phyloP scores from a whole-genome alignment of 805 yeast genomes.

The Komagataella pseudopastoris region DNA sequence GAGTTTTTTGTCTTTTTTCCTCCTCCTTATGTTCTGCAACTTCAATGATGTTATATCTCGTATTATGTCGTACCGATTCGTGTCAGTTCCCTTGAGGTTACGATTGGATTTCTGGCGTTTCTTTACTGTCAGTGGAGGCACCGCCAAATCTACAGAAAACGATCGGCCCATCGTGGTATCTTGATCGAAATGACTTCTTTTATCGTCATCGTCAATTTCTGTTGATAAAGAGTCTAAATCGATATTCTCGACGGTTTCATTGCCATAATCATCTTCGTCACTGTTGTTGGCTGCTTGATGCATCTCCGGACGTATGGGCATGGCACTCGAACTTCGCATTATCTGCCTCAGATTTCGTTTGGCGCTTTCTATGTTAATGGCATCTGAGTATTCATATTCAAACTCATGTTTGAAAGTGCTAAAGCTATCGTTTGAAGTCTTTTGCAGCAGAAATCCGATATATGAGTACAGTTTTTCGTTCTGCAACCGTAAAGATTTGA shows the following conservation, averaged over 20 bases:
- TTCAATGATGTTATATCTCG: background rate
- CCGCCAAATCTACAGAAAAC: background rate
- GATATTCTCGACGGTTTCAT: background rate
- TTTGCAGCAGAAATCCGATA: constrained; percentile 42
- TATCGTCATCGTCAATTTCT: background rate
- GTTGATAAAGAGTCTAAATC: background rate
- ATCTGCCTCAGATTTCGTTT: constrained; percentile 24
- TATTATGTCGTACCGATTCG: background rate
- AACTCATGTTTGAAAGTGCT: constrained; percentile 8
- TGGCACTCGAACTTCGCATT: constrained; percentile 18
- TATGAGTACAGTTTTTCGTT: constrained; percentile 43
- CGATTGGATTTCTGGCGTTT: background rate
- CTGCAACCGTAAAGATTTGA: constrained; percentile 38
- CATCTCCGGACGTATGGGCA: constrained; percentile 9
- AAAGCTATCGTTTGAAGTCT: constrained; percentile 20
- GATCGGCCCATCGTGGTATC: background rate
- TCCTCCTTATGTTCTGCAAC: background rate
- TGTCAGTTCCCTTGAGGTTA: background rate
- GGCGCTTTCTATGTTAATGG: constrained; percentile 34
- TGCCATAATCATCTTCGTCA: background rate
- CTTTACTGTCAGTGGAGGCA: background rate
- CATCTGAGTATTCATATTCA: constrained; percentile 35
- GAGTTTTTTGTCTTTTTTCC: background rate
- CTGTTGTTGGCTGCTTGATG: background rate
- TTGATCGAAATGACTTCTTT: background rate